Base-by-base conservation (phyloP, 768 basidiomycete genomes). In the Neoboletus subvelutipes region DNA sequence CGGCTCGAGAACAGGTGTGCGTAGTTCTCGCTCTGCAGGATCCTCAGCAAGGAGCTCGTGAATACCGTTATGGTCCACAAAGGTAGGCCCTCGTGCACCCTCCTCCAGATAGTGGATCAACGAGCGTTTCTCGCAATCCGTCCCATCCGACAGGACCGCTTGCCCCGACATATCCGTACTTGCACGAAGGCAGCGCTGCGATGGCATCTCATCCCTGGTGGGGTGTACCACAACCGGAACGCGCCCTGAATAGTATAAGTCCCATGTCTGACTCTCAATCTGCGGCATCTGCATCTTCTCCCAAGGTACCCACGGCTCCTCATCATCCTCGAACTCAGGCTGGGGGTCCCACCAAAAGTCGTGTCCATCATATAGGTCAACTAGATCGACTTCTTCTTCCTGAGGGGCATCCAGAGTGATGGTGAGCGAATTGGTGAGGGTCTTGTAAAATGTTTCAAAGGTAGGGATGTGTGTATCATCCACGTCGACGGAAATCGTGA, bases 241-340 rank as follows among this genome's bases (percentile, higher is more conserved):
- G 1, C 4, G 12, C 12, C 56, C 62, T 1, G 29, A 40, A 48
- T 60, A n/a, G n/a, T n/a, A 66, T 0, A 10, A 26, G 3, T 3
- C 3, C 54, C 47, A 41, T 5, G 0, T 5, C n/a, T 28, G 10
- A 11, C 5, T 4, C 2, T n/a, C n/a, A n/a, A n/a, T n/a, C 15
- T 13, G 28, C 4, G n/a, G n/a, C 26, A 20, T 45, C n/a, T 20
- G 12, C 8, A 17, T 17, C 24, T 18, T 55, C 39, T 53, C 41
- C 67, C 56, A 64, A n/a, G 59, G 58, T 20, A 66, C 67, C 68
- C 64, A 69, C 1, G 39, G 50, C 4, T 59, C 66, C 9, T 66
- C 62, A 3, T 61, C 62, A 5, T 67, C 62, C 22, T 56, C 48
- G 26, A 64, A 55, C 12, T n/a, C n/a, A n/a, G n/a, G n/a, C n/a